phyloP scores from a whole-genome alignment of 2,329 filamentous ascomycete genomes.

The Neopestalotiopsis sp. region DNA sequence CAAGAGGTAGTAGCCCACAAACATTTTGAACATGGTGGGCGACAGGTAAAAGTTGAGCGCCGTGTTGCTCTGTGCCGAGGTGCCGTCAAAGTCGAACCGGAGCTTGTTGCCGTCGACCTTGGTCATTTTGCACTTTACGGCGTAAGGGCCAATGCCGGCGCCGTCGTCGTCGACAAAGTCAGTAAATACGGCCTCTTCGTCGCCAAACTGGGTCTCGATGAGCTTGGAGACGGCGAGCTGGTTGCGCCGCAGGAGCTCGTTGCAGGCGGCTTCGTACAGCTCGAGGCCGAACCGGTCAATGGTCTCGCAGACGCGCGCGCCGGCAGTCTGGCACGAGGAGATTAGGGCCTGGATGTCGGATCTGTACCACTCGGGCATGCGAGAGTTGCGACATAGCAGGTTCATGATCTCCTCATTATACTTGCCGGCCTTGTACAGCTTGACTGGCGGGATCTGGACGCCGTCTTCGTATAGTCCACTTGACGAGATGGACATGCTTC shows the following conservation, averaged over 20 bases:
- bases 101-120: slow-evolving; percentile 46
- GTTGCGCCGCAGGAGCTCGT: slow-evolving; percentile 50
- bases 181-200: slow-evolving; percentile 48
- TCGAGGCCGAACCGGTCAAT: slow-evolving; percentile 48
- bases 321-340: slow-evolving; percentile 50
- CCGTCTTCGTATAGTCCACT: slow-evolving; percentile 55
- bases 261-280: slow-evolving; percentile 50
- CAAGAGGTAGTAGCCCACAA: slow-evolving; percentile 51
- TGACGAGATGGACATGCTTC: slow-evolving; percentile 55
- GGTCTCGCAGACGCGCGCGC: slow-evolving; percentile 49
- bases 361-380: slow-evolving; percentile 53
- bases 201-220: slow-evolving; percentile 50
- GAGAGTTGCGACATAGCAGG: slow-evolving; percentile 53
- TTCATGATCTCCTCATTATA: slow-evolving; percentile 50
- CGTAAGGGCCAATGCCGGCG: slow-evolving; percentile 50
- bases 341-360: slow-evolving; percentile 53
- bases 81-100: slow-evolving; percentile 54
- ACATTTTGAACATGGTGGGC: slow-evolving; percentile 57
- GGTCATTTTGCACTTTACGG: slow-evolving; percentile 52
- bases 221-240: slow-evolving; percentile 49
- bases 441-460: slow-evolving; percentile 54
- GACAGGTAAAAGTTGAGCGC: slow-evolving; percentile 56
- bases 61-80: slow-evolving; percentile 50
- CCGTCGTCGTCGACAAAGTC: slow-evolving; percentile 57
- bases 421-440: slow-evolving; percentile 48